phyloP scores from a whole-genome alignment of 805 yeast genomes.

The Candida loeiensis region DNA sequence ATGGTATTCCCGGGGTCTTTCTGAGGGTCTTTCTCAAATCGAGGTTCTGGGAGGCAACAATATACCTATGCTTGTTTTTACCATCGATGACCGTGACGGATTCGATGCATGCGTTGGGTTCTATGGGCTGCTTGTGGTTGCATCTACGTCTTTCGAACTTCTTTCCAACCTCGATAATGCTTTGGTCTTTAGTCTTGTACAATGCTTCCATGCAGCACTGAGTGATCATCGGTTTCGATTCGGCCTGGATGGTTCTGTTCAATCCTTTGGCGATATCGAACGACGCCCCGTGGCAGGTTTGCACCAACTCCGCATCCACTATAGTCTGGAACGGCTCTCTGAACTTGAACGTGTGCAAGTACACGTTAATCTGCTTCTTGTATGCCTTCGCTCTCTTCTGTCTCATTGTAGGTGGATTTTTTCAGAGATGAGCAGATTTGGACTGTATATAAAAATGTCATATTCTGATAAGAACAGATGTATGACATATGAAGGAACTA shows the following conservation, averaged over 20 bases:
- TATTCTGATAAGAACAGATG: no score
- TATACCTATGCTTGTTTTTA: slow-evolving; percentile 83
- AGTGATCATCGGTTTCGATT: slow-evolving; percentile 85
- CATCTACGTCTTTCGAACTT: slow-evolving; percentile 88
- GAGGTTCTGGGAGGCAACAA: slow-evolving; percentile 80
- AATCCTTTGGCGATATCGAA: slow-evolving; percentile 82
- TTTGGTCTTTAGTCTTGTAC: slow-evolving; percentile 66
- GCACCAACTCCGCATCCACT: slow-evolving; percentile 76
- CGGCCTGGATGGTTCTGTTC: slow-evolving; percentile 76
- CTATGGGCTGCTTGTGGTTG: slow-evolving; percentile 65
- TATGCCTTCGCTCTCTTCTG: slow-evolving; percentile 94
- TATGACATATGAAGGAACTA: no score
- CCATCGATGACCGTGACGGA: slow-evolving; percentile 69
- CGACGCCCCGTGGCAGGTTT: slow-evolving; percentile 60
- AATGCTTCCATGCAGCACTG: slow-evolving; percentile 92
- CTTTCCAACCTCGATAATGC: slow-evolving; percentile 79
- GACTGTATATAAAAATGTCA: no score
- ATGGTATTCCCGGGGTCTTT: slow-evolving; percentile 82
- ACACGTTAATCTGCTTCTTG: slow-evolving; percentile 86
- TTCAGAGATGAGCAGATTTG: neutral
- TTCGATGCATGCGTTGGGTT: slow-evolving; percentile 73
- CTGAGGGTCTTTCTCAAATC: slow-evolving; percentile 67
- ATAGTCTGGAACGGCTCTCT: slow-evolving; percentile 90
- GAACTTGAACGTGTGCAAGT: slow-evolving; percentile 83
- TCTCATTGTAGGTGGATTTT: slow-evolving; percentile 57